Conservation (phyloP, 2,329 filamentous ascomycete species). For the Thyridium curvatum region DNA sequence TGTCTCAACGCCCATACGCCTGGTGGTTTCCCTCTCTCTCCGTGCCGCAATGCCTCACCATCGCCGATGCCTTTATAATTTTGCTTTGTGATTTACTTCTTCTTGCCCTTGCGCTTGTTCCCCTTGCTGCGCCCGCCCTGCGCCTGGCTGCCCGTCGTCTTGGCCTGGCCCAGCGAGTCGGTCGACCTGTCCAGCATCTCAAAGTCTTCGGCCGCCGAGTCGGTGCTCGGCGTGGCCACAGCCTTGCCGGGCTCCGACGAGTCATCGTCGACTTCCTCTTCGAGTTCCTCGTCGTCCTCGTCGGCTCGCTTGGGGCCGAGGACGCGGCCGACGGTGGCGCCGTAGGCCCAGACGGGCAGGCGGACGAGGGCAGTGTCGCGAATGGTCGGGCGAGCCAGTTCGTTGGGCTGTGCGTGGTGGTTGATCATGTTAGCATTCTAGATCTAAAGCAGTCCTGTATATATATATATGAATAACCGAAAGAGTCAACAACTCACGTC, state of each 20-base stretch:
- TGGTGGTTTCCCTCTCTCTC: no score
- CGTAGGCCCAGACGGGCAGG: conserved; percentile 69
- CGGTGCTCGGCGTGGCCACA: conserved; percentile 43
- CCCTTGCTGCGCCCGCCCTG: conserved; percentile 32
- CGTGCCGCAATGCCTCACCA: no score
- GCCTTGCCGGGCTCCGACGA: conserved; percentile 42
- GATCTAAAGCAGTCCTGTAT: no score
- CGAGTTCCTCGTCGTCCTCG: conserved; percentile 24
- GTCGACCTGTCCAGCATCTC: conserved; percentile 57
- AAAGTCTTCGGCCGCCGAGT: conserved; percentile 50
- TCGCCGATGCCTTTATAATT: no score
- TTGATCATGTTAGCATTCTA: no score
- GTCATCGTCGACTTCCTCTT: conserved; percentile 33
- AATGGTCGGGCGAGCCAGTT: conserved; percentile 71
- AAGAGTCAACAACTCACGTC: conserved; percentile 58
- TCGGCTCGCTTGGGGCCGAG: conserved; percentile 28
- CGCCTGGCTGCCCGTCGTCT: conserved; percentile 37
- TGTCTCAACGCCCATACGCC: no score
- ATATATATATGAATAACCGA: no score
- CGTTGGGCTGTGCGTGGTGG: conserved; percentile 53
- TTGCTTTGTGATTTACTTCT: conserved; percentile 35
- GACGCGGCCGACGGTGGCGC: conserved; percentile 44
- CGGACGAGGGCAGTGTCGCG: conserved; percentile 77
- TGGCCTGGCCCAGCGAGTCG: conserved; percentile 45
- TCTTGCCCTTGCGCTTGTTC: conserved; percentile 49